Evolutionary conservation across 352 stramenopile genomes (phyloP), one percentile per base, ranked within the genome.

Genomic region (Globisporangium perplexum): DNA sequence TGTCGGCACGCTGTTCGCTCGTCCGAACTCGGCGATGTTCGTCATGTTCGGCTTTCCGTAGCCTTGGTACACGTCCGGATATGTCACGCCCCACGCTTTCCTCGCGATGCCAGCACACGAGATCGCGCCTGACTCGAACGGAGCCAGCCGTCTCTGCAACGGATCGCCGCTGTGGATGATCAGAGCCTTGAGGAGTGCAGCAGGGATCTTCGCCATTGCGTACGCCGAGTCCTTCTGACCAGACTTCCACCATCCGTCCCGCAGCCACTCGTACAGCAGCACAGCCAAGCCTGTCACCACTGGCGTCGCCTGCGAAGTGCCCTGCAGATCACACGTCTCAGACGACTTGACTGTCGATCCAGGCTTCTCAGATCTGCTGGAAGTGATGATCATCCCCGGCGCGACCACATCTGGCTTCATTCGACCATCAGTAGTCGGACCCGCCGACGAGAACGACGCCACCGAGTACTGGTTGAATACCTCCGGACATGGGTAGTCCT

Each of bases 331-430:
- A 36, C 83, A 93, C 22, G 75, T 85, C 12, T 71, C 66, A 0
- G 61, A 63, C 0, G 76, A 84, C 51, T 86, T 80, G 42, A 50
- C 65, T 8, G 71, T 81, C 18, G 72, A 80, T 10, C 77, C 79
- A 11, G 74, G 71, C 11, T 66, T 58, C 47, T 77, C 65, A 10
- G 84, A 91, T 47, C 81, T 71, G 47, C 83, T 88, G 23, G 86
- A 96, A 17, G 74, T 71, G 12, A 96, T 59, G 23, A 76, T 71
- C 72, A 93, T 92, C 15, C 88, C 88, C 1, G 88, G 88, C 2
- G 82, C 85, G 7, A 96, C 74, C 18, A 96, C 66, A 24, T 97
- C 88, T 14, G 88, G 88, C 61, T 97, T 97, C 43, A 96, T 65
- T 23, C 88, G 72, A 7, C 77, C 76, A 61, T 97, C 86, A 1